Evolutionary conservation across 495 filamentous ascomycete genomes (phyloP).

Genomic region (Neohortaea acidophila): DNA sequence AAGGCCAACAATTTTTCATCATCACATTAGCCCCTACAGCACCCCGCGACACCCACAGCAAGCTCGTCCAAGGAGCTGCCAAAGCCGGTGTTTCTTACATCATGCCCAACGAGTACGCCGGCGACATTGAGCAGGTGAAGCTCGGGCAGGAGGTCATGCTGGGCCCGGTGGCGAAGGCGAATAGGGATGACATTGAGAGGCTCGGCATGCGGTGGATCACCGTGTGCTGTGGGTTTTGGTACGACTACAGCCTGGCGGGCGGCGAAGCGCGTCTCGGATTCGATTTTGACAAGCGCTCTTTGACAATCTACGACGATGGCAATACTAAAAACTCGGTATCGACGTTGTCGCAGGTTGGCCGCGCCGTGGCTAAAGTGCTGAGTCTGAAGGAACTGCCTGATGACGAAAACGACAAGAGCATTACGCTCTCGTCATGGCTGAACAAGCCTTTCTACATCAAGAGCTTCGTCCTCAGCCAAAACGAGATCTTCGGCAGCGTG

Average conservation of each 20-base stretch:
- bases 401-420: not conserved
- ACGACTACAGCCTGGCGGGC: not conserved
- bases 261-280: conserved; percentile 2
- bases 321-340: conserved; percentile 1
- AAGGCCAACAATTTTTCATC: conserved; percentile 42
- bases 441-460: conserved; percentile 29
- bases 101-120: conserved; percentile 38
- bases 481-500: conserved; percentile 33
- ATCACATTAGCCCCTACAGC: too few species aligned
- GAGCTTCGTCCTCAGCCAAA: conserved; percentile 33
- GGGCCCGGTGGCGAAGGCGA: not conserved
- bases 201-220: conserved; percentile 9
- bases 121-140: conserved; percentile 1
- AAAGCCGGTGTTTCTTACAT: conserved; percentile 45
- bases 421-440: conserved; percentile 25
- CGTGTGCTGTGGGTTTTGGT: conserved; percentile 2
- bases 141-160: not conserved
- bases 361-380: conserved; percentile 6
- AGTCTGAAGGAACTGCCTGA: conserved; percentile 3
- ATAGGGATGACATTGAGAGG: conserved; percentile 27
- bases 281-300: not conserved
- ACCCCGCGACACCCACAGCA: conserved; percentile 29
- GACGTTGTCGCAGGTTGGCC: conserved; percentile 2
- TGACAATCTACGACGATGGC: conserved; percentile 3
- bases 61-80: conserved; percentile 43